Conservation (phyloP, 2,329 filamentous ascomycete genomes). For the Calonectria hongkongensis region DNA sequence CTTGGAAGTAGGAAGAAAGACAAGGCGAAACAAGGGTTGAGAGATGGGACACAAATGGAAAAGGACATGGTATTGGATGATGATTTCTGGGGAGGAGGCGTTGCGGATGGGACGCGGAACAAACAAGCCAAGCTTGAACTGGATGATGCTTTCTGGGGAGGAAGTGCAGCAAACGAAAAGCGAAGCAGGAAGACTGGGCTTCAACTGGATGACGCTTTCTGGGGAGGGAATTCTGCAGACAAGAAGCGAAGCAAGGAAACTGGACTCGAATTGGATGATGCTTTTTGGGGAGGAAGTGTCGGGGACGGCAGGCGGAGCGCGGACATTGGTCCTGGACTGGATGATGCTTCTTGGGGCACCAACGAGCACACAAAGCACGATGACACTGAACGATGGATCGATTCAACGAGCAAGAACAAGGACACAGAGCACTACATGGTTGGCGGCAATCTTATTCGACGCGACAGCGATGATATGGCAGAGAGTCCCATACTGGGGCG, state of each 20-base stretch:
- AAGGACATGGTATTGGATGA: conserved; percentile 36
- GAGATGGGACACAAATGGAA: conserved; percentile 46
- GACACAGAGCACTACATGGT: conserved; percentile 36
- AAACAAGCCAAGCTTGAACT: conserved; percentile 12
- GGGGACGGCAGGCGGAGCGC: conserved; percentile 8
- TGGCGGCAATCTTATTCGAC: conserved; percentile 45
- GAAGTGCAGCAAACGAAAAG: conserved; percentile 11
- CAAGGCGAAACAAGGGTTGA: conserved; percentile 60
- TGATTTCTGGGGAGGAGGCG: conserved; percentile 56
- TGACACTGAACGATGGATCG: conserved; percentile 21
- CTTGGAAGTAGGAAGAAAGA: conserved; percentile 59
- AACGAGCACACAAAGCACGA: conserved; percentile 39
- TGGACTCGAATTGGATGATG: conserved; percentile 35
- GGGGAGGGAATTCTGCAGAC: conserved; percentile 10
- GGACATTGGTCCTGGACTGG: neutral
- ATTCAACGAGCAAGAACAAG: conserved; percentile 33
- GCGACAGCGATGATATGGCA: conserved; percentile 54
- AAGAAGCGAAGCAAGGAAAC: conserved; percentile 17
- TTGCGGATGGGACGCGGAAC: conserved; percentile 25
- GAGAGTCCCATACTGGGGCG: conserved; percentile 64
- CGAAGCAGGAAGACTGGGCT: neutral
- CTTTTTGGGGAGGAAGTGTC: conserved; percentile 24
- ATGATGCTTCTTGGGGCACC: conserved; percentile 57
- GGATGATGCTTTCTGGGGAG: conserved; percentile 15
- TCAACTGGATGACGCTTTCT: conserved; percentile 40